Evolutionary conservation across 176 grass and related monocot genomes (phyloP).

Genomic region (Carex myosuroides): DNA sequence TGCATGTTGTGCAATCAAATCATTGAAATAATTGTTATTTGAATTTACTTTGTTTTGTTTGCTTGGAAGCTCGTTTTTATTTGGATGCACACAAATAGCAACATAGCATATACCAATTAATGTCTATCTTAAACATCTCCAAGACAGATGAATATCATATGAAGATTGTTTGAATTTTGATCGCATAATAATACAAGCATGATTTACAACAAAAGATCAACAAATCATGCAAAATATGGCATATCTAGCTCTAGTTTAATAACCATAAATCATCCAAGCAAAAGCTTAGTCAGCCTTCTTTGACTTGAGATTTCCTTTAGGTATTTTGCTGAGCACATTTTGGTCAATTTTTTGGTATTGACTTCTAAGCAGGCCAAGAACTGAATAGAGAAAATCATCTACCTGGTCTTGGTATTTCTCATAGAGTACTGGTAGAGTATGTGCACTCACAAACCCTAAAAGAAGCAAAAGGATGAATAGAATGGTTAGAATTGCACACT

Average conservation of each 20-base stretch:
- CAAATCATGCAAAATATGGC: neutral
- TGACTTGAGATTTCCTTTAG: conserved; percentile 50
- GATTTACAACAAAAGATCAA: neutral
- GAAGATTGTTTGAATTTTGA: neutral
- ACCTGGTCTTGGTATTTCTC: conserved; percentile 88
- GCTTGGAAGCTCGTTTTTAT: neutral
- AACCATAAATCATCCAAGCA: neutral
- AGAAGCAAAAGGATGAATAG: neutral
- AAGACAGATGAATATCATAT: neutral
- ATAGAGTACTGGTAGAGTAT: conserved; percentile 71
- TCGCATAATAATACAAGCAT: neutral
- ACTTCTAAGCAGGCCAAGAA: conserved; percentile 52
- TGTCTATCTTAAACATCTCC: neutral
- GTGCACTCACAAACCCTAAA: conserved; percentile 78
- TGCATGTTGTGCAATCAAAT: neutral
- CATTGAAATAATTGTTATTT: neutral
- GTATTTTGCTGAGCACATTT: conserved; percentile 47
- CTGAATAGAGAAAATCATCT: conserved; percentile 50
- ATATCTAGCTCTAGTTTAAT: neutral
- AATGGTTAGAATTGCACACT: neutral
- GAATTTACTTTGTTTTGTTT: neutral
- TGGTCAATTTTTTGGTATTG: conserved; percentile 60
- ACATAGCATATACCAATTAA: neutral
- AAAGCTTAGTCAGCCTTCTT: conserved; percentile 58
- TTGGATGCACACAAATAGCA: neutral